These are phyloP conservation scores for Rhododendron simsii DNA, from an alignment of 148 eudicot species.

Conservation along the genomic window DNA sequence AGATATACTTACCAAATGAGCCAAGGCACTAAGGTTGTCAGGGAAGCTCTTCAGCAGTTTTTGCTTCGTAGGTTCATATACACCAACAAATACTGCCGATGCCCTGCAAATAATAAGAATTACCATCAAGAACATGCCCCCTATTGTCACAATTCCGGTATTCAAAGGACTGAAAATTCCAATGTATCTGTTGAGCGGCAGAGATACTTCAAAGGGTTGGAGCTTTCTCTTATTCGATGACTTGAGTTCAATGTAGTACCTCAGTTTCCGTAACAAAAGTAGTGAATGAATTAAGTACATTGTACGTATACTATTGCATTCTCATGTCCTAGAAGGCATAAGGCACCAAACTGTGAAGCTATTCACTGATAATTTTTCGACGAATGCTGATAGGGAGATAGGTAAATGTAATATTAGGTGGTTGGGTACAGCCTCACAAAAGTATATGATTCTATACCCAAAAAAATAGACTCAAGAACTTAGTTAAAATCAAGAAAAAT, in stretches of 20 bases:
- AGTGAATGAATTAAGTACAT: neutral
- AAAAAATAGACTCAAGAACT: neutral
- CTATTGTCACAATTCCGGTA: neutral
- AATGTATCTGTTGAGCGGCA: neutral
- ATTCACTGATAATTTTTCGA: neutral
- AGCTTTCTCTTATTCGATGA: neutral
- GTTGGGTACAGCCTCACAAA: neutral
- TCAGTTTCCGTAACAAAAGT: neutral
- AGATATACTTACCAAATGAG: conserved; percentile 65
- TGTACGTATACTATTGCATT: neutral
- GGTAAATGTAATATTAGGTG: neutral
- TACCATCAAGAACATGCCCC: neutral
- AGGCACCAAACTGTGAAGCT: neutral
- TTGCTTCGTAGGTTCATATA: conserved; percentile 75
- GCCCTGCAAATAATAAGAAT: conserved; percentile 48
- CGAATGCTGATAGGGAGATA: neutral
- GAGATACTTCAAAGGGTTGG: neutral
- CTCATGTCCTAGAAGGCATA: neutral
- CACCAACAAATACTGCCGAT: conserved; percentile 81
- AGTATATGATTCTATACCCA: neutral
- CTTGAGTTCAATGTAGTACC: neutral
- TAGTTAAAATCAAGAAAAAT: neutral
- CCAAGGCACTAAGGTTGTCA: conserved; percentile 71
- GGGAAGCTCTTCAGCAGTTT: conserved; percentile 61
- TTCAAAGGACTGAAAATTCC: neutral